Evolutionary conservation across 441 rosid genomes (phyloP), one percentile per base, ranked within the genome.

Genomic region (Melastoma candidum): DNA sequence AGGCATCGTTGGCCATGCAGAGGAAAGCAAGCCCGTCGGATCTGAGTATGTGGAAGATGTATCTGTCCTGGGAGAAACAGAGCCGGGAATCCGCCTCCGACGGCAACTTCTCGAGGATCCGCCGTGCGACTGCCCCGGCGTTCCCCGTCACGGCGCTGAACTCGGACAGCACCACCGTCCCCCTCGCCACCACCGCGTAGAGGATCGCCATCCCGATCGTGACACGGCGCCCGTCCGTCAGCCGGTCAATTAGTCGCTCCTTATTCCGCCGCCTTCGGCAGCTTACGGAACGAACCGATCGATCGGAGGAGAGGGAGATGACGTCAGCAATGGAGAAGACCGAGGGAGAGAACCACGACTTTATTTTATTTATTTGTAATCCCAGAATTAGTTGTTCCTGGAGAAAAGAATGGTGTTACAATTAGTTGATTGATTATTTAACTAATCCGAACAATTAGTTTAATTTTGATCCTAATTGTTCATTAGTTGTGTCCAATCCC

Each of bases 121-220:
- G 75, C 14, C 98, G 68, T 4, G 80, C 79, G 27, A 93, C 87
- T 6, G 97, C 88, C 49, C 96, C 97, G 1, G 87, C 61, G 73
- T 93, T 93, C 45, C 98, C 97, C 4, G 95, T 80, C 49, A 84
- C 96, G 46, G 90, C 99, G 72, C 93, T 89, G 79, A 89, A 93
- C 70, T 93, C 97, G 22, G 97, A 92, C 54, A 93, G 72, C 9
- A 86, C 90, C 56, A 89, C 95, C 67, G 93, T 86, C 26, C 87
- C 95, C 39, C 96, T 73, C 39, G 97, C 93, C 68, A 93, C 99
- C 60, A 81, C 80, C 36, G 96, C 90, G 62, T 89, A 89, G 1
- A 86, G 47, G 51, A 93, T 89, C 83, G 93, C 97, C 97, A 93
- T 93, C 39, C 26, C 53, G 12, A 17, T 11, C 6, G 41, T 48